Percentiles rank a stretch among this genome's conserved stretches.
Conservation (phyloP, 139 green algal species). For the Haematococcus lacustris region DNA sequence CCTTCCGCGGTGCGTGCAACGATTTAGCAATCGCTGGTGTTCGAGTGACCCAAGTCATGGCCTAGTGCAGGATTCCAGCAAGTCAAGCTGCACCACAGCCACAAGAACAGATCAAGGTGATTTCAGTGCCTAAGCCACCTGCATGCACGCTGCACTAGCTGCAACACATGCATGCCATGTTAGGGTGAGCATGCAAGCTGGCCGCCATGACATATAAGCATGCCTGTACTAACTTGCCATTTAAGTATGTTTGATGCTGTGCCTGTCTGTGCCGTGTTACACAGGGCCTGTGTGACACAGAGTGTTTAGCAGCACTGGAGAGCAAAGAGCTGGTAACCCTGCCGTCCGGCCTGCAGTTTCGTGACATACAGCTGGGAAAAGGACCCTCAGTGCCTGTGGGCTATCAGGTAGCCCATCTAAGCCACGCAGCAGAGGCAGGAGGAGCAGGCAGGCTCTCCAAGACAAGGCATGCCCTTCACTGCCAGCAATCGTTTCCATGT, state of each 20-base stretch:
- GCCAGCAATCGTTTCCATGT: background rate
- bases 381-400: conserved; percentile 29
- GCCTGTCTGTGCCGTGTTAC: background rate
- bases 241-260: background rate
- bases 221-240: too few relatives aligned
- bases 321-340: conserved; percentile 40
- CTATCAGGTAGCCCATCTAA: conserved; percentile 14
- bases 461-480: background rate
- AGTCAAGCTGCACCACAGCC: too few relatives aligned
- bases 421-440: background rate
- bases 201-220: too few relatives aligned
- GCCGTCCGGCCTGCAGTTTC: conserved; percentile 56
- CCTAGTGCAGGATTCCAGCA: too few relatives aligned
- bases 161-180: too few relatives aligned
- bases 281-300: conserved; percentile 58
- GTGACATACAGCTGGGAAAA: conserved; percentile 72
- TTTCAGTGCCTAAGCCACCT: too few relatives aligned
- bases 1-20: too few relatives aligned
- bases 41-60: too few relatives aligned
- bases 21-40: too few relatives aligned
- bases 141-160: too few relatives aligned
- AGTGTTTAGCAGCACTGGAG: conserved; percentile 52
- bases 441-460: background rate
- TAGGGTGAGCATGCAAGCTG: too few relatives aligned
- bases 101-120: too few relatives aligned